Base-by-base conservation (phyloP, 1,284 basidiomycete species). In the Leccinum fallax region DNA sequence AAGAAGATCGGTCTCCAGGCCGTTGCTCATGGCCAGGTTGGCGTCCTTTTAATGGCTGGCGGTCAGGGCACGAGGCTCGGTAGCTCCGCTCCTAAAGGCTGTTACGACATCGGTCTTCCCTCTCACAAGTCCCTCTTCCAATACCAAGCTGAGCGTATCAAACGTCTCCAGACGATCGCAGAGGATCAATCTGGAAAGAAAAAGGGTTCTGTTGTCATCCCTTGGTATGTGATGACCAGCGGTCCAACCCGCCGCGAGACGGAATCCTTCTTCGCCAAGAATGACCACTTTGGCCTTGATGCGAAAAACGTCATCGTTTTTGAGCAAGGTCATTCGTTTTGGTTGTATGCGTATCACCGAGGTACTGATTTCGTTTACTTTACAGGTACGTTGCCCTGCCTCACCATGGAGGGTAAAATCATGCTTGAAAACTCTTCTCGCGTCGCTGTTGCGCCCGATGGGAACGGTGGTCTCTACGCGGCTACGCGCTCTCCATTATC, bases 211-310 rank as follows among this genome's bases (percentile, higher is more conserved):
- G 87, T 90, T 58, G 77, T 85, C 61, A 87, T 98, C 64, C 92
- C 88, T 57, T 99, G 97, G 97, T 99, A 98, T 81, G 88, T 99
- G 72, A 99, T 99, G 97, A 99, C 97, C 61, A 95, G 93, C 71
- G 96, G 96, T 16, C 97, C 97, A 28, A 99, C 97, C 30, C 86
- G 95, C 64, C 80, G 80, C 61, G 90, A 91, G 58, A 99, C 97
- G 28, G 92, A 95, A 75, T 80, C 81, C 49, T 99, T 92, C 82
- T 98, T 99, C 79, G 80, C 79, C 63, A 80, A 86, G 68, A 83
- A 95, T 78, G 77, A 78, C 7, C 93, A 85, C 81, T 99, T 99
- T 75, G 97, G 97, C 4, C 83, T 99, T 61, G 76, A 89, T 61
- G 73, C 85, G 65, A 80, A 86, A 65, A 91, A 97, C 72, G 90